Percentiles rank a stretch among this genome's conserved stretches.
phyloP scores from a whole-genome alignment of 1,139 yeast genomes.

The Cylindricascospora bacillispora region DNA sequence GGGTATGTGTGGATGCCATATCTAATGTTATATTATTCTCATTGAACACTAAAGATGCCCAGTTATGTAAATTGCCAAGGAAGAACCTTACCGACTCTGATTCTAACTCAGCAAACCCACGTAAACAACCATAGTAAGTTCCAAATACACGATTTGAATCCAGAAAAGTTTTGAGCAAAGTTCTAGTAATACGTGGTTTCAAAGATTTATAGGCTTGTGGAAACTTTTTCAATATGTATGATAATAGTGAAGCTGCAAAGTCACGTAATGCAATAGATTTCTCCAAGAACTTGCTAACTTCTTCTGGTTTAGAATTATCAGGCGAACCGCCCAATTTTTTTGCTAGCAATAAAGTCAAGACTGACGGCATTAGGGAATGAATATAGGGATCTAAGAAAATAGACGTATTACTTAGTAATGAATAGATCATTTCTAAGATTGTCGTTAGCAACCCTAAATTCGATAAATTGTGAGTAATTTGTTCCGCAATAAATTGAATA shows the following conservation, averaged over 20 bases:
- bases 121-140: slow-evolving; percentile 84
- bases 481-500: slow-evolving; percentile 92
- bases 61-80: slow-evolving; percentile 70
- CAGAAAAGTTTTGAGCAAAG: slow-evolving; percentile 78
- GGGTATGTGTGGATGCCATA: slow-evolving; percentile 6
- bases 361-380: slow-evolving; percentile 93
- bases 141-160: slow-evolving; percentile 68
- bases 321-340: slow-evolving; percentile 64
- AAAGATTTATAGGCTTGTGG: slow-evolving; percentile 83
- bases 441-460: slow-evolving; percentile 65
- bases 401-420: slow-evolving; percentile 72
- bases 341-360: slow-evolving; percentile 77
- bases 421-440: slow-evolving; percentile 81
- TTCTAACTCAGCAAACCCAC: slow-evolving; percentile 76
- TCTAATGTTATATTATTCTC: slow-evolving; percentile 18
- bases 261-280: slow-evolving; percentile 60
- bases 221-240: slow-evolving; percentile 62
- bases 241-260: slow-evolving; percentile 73
- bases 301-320: slow-evolving; percentile 7
- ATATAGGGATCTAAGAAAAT: slow-evolving; percentile 91
- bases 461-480: slow-evolving; percentile 77
- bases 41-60: slow-evolving; percentile 50
- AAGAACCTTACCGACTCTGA: slow-evolving; percentile 78
- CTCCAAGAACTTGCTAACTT: slow-evolving; percentile 17
- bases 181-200: slow-evolving; percentile 88